Percentiles rank a stretch among this genome's conserved stretches.
Conservation (phyloP, 1,284 basidiomycete species). For the Wallemia hederae region DNA sequence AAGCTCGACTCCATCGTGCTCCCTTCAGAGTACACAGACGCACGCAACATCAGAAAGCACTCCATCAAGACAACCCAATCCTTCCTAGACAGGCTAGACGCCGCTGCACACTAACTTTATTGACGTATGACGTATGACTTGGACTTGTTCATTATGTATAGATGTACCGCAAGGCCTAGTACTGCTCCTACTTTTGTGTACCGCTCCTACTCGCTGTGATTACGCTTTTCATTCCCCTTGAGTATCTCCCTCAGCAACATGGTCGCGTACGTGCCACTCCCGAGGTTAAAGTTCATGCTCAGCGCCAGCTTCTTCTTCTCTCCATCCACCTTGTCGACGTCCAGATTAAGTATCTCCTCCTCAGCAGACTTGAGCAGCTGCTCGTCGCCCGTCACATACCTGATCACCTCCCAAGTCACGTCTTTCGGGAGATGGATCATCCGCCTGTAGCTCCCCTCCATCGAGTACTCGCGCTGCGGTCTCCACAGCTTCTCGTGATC, state of each 20-base stretch:
- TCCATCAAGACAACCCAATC: background rate
- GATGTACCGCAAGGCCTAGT: no score
- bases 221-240: constrained; percentile 5
- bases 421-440: constrained; percentile 60
- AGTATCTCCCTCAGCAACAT: constrained; percentile 43
- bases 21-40: background rate
- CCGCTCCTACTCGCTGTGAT: no score
- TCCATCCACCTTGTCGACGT: constrained; percentile 31
- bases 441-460: constrained; percentile 74
- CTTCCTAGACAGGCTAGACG: background rate
- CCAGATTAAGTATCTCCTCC: constrained; percentile 53
- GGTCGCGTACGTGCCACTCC: constrained; percentile 71
- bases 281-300: constrained; percentile 46
- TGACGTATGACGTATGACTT: no score
- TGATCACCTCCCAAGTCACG: constrained; percentile 46
- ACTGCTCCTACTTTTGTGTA: no score
- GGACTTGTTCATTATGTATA: no score
- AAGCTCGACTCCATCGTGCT: background rate
- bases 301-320: constrained; percentile 56
- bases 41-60: background rate
- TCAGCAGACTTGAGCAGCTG: constrained; percentile 79
- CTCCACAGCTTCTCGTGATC: constrained; percentile 61
- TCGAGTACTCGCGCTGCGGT: constrained; percentile 73
- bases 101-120: background rate
- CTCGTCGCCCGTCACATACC: constrained; percentile 78